Percentiles rank a stretch among this genome's conserved stretches.
These are phyloP conservation scores for Fusarium annulatum DNA, from an alignment of 2,329 filamentous ascomycete species.

Conservation along the genomic window DNA sequence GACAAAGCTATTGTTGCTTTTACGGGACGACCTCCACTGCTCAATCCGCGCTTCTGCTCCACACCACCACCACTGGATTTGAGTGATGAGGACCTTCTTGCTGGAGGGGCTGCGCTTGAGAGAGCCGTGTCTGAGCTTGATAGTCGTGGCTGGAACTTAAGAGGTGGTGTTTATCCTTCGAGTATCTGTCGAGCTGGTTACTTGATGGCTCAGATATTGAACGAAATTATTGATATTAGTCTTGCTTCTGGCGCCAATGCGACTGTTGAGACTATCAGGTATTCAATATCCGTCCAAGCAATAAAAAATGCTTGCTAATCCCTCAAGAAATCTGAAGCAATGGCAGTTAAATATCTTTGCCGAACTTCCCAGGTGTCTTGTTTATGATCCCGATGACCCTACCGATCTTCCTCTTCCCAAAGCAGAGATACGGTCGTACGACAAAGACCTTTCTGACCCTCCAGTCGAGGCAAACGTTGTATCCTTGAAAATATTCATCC, in stretches of 20 bases:
- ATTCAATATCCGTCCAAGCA: rapidly evolving
- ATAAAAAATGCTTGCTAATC: too few species aligned
- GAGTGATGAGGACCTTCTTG: conserved; percentile 2
- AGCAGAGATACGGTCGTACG: rapidly evolving
- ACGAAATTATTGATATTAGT: not conserved
- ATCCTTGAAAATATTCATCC: not conserved
- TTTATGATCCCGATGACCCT: not conserved
- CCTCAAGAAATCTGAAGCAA: not conserved
- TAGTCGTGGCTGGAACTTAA: not conserved
- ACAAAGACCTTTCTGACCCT: conserved; percentile 1
- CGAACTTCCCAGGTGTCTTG: not conserved
- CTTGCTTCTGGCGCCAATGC: not conserved
- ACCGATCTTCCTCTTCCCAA: not conserved
- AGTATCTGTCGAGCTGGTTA: not conserved
- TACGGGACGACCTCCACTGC: not conserved
- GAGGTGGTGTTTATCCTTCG: not conserved
- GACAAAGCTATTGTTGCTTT: conserved; percentile 8
- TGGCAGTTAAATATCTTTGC: not conserved
- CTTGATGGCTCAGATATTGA: not conserved
- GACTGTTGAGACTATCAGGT: conserved; percentile 1
- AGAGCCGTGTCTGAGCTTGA: not conserved
- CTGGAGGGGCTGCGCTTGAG: not conserved
- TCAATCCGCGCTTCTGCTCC: not conserved
- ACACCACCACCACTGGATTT: not conserved
- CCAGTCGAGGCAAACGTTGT: not conserved